These are phyloP conservation scores for Pelargonium citronellum DNA, from an alignment of 441 rosid genomes.

Conservation along the genomic window DNA sequence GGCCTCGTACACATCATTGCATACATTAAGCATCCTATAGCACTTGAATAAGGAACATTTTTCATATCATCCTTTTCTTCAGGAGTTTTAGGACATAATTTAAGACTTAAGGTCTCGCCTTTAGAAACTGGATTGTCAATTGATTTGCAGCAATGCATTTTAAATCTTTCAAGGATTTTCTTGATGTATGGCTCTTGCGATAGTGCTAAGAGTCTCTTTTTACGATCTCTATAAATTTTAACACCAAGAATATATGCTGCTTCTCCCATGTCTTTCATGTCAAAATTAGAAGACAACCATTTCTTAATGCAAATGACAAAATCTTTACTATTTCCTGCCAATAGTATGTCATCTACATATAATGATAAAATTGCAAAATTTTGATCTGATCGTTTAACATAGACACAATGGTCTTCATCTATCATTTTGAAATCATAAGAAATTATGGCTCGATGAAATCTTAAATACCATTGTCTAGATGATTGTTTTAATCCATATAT, in stretches of 20 bases:
- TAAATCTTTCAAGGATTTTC: background rate
- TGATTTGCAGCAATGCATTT: background rate
- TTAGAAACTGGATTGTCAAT: background rate
- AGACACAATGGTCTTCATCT: slow-evolving; percentile 2
- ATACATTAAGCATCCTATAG: background rate
- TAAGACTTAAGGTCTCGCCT: background rate
- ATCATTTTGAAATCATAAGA: background rate
- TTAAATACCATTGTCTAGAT: background rate
- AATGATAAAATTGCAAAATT: slow-evolving; percentile 1
- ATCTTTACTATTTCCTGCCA: background rate
- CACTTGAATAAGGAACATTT: background rate
- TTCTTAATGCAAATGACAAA: background rate
- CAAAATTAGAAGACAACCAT: slow-evolving; percentile 5
- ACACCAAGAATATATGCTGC: background rate
- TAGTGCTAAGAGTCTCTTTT: background rate
- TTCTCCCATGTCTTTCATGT: slow-evolving; percentile 2
- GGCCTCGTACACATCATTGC: too few relatives aligned
- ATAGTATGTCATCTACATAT: slow-evolving; percentile 11
- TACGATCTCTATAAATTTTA: slow-evolving; percentile 1
- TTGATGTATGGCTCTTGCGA: slow-evolving; percentile 6
- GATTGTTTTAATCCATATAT: too few relatives aligned
- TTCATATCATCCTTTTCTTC: background rate
- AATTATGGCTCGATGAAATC: too few relatives aligned
- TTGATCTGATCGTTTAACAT: background rate
- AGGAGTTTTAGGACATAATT: slow-evolving; percentile 1